phyloP scores from a whole-genome alignment of 1,284 basidiomycete genomes.

The Papiliotrema nemorosa region DNA sequence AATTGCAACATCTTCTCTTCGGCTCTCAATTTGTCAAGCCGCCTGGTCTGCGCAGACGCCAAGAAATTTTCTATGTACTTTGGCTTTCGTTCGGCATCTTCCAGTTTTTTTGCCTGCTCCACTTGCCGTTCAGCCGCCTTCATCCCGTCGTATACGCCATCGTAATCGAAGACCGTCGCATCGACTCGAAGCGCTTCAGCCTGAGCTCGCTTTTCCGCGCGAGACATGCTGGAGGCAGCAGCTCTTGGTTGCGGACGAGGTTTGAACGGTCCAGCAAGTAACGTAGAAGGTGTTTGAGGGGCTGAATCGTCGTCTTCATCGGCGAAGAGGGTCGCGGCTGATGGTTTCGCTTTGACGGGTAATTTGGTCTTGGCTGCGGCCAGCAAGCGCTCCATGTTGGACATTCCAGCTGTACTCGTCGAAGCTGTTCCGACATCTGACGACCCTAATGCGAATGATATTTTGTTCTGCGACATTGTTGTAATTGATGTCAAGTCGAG shows the following conservation, averaged over 20 bases:
- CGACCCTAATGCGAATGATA: conserved; percentile 43
- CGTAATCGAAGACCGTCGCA: conserved; percentile 86
- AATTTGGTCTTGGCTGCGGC: conserved; percentile 30
- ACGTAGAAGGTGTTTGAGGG: conserved; percentile 5
- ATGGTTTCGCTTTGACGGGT: conserved; percentile 5
- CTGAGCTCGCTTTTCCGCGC: conserved; percentile 41
- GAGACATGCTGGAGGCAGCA: conserved; percentile 21
- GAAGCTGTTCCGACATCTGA: conserved; percentile 1
- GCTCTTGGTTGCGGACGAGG: conserved; percentile 12
- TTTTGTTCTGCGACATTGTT: conserved; percentile 27
- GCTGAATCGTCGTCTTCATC: conserved; percentile 21
- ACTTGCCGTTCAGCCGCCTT: conserved; percentile 73
- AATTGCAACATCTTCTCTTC: conserved; percentile 97
- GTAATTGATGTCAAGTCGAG: conserved; percentile 6
- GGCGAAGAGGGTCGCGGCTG: conserved; percentile 1
- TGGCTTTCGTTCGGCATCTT: conserved; percentile 74
- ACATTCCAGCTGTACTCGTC: conserved; percentile 11
- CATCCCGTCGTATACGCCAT: conserved; percentile 94
- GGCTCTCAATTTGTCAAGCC: conserved; percentile 85
- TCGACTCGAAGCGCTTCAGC: conserved; percentile 77
- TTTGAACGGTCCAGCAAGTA: conserved; percentile 12
- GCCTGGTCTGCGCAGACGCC: conserved; percentile 76
- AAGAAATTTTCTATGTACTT: conserved; percentile 88
- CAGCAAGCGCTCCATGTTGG: conserved; percentile 41
- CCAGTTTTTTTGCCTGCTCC: conserved; percentile 67